phyloP scores from a whole-genome alignment of 225 moss, liverwort and hornwort genomes.

The Sphagnum contortum region DNA sequence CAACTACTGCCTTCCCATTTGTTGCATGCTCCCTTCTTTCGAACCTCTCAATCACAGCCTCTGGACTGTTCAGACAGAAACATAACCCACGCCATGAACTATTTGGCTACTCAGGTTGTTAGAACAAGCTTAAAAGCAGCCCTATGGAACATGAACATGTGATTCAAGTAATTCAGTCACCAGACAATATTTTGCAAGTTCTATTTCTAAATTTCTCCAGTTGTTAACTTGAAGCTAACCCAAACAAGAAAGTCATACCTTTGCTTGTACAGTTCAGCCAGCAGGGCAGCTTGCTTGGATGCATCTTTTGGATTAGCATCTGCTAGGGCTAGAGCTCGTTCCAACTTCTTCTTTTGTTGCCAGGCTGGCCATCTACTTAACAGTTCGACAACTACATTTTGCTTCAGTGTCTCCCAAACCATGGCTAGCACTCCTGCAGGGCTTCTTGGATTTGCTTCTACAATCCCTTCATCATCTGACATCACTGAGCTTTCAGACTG shows the following conservation, averaged over 20 bases:
- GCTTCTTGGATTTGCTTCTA: constrained; percentile 22
- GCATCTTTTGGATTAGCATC: constrained; percentile 83
- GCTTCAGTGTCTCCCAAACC: constrained; percentile 65
- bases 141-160: too few relatives aligned
- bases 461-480: constrained; percentile 24
- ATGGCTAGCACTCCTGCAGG: constrained; percentile 35
- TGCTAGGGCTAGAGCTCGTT: constrained; percentile 69
- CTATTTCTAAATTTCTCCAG: background rate
- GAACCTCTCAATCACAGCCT: constrained; percentile 95
- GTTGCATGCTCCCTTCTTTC: constrained; percentile 92
- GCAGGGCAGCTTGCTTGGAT: constrained; percentile 70
- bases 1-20: constrained; percentile 83
- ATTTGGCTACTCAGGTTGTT: background rate
- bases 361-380: constrained; percentile 95
- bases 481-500: constrained; percentile 34
- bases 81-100: background rate
- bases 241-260: constrained; percentile 26
- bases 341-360: constrained; percentile 88
- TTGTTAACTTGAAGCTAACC: too few relatives aligned
- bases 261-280: constrained; percentile 92
- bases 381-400: constrained; percentile 68
- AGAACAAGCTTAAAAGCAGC: background rate
- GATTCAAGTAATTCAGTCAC: background rate
- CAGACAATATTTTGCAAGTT: background rate
- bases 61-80: constrained; percentile 53